Evolutionary conservation across 176 grass and related monocot genomes (phyloP), one percentile per base, ranked within the genome.

Genomic region (Oryza australiensis): DNA sequence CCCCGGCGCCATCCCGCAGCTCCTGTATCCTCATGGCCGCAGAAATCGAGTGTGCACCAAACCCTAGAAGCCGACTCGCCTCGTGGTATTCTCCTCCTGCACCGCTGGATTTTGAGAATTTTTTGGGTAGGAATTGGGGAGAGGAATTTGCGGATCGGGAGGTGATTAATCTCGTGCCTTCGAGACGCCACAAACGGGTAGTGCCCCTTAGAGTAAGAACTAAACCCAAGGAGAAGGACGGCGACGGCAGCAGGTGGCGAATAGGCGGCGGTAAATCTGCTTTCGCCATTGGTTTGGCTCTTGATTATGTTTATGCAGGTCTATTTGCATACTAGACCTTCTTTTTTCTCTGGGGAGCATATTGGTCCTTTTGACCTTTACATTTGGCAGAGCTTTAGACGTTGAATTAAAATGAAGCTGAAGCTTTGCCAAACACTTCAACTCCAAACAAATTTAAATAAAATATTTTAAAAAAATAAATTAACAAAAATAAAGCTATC

Each of bases 1-100:
- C 32, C 84, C 8, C 69, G 43, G 35, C 23, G 51, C 32, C 77
- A 66, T 62, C 80, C 42, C 68, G 82, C 40, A 60, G 82, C 86
- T 84, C 75, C 78, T 80, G 48, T 28, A 85, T 85, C 83, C 74
- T 78, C 83, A 85, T 85, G 64, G 2, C 73, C 74, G 32, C 64
- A 2, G 37, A 46, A 71, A 81, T 76, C 71, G 62, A 45, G 62
- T 62, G 62, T 62, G 62, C 48, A 12, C 46, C 34, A 62, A 75
- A 2, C 71, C 78, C 78, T 63, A 70, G 46, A 53, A 76, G 29
- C 78, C 48, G 27, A 40, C 63, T 22, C 72, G 27, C 72, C 30
- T 23, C 64, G 51, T 7, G 70, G 18, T 13, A 62, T 62, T 22
- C 71, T 46, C 84, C 70, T 26, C 84, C 77, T 34, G 20, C 48